Base-by-base conservation (phyloP, 495 filamentous ascomycete species). In the Annulohypoxylon bovei region DNA sequence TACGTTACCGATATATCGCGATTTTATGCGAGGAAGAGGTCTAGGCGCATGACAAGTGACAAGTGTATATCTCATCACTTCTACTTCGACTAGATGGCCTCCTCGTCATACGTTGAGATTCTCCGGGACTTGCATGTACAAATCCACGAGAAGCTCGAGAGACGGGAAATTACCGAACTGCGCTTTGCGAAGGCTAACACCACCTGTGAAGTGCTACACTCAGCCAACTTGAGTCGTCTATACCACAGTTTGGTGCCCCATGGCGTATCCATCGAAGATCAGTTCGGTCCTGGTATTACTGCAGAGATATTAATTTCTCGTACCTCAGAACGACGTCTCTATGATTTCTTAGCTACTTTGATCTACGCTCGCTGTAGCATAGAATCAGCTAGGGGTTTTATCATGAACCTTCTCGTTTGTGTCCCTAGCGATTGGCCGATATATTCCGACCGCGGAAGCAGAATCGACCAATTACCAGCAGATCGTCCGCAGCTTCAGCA, bases 181-280 rank as follows among this genome's bases (percentile, higher is more conserved):
- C 75, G 73, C 4, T 80, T 80, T 52, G 77, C 76, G 6, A 58
- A 50, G 16, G 61, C 52, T 16, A 77, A 75, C 11, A 78, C 78
- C 6, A 68, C 71, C 23, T 57, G 73, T 30, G 62, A 68, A 50
- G 74, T 78, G 4, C 57, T 80, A 3, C 40, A 67, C 18, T 32
- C 32, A 27, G 60, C 69, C 23, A 72, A 65, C 20, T 50, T 81
- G 20, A 46, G 32, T 25, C 62, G 47, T 5, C 72, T 81, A 49
- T 78, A 78, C 61, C 50, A 30, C 9, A 74, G 71, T 46, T 33
- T 80, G 4, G 46, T 69, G 14, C 61, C 57, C 16, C 28, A 54
- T 9, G 47, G 32, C 37, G 11, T 14, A 33, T 64, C 65, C 9
- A 23, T 37, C 1, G 25, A 50, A 30, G 27, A 56, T 0, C 6